These are phyloP conservation scores for Linnemannia exigua DNA, from an alignment of 192 early-diverging fungal genomes.

Conservation along the genomic window DNA sequence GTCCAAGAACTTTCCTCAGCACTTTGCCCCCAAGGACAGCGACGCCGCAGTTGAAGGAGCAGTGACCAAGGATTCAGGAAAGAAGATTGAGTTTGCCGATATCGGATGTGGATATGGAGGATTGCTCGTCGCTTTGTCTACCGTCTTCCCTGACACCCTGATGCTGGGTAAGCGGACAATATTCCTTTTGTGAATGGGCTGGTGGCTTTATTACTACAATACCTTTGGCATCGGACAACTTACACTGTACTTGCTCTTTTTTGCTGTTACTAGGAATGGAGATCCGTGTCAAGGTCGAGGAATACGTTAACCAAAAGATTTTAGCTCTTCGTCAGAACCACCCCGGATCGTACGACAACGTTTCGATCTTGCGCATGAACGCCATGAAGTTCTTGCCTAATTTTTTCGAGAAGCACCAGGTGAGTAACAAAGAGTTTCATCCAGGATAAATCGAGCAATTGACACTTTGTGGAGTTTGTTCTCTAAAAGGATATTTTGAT, in stretches of 20 bases:
- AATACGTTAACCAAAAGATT: constrained; percentile 93
- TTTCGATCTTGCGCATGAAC: constrained; percentile 97
- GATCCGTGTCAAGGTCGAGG: constrained; percentile 95
- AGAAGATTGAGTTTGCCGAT: constrained; percentile 95
- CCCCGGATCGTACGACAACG: constrained; percentile 92
- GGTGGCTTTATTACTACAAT: neutral
- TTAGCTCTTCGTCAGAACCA: constrained; percentile 83
- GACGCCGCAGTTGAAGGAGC: constrained; percentile 40
- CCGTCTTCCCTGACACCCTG: constrained; percentile 91
- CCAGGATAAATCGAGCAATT: neutral
- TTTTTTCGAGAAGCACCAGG: constrained; percentile 97
- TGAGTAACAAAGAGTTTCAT: constrained; percentile 24
- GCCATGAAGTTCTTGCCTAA: constrained; percentile 99
- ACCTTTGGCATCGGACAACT: neutral
- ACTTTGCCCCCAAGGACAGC: constrained; percentile 59
- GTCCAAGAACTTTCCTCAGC: constrained; percentile 88
- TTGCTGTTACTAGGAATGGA: constrained; percentile 83
- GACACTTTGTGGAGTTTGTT: neutral
- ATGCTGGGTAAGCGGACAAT: constrained; percentile 77
- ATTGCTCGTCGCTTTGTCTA: constrained; percentile 86
- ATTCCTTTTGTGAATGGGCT: no score
- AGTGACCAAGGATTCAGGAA: constrained; percentile 44
- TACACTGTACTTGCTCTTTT: neutral
- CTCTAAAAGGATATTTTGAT: constrained; percentile 1
- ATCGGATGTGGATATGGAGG: constrained; percentile 99